Base-by-base conservation (phyloP, 1,139 yeast species). In the Kodamaea alishanica region DNA sequence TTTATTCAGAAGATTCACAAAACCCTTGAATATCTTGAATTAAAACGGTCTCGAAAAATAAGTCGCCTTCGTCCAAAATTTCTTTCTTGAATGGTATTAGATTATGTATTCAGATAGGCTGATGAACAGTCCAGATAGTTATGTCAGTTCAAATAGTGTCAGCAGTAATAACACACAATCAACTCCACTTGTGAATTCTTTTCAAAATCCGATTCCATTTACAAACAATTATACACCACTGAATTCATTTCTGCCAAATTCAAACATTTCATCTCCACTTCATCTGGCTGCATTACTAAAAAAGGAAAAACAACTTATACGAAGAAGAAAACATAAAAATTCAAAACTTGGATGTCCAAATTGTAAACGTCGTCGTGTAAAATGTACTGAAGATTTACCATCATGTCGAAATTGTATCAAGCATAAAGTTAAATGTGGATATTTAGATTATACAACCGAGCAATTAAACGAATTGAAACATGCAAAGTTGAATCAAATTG, bases 351-450 rank as follows among this genome's bases (percentile, higher is more conserved):
- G 76, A 1, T 70, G 76, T 45, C 68, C 73, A 26, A 70, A 66
- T 38, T 70, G 76, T 54, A 70, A 70, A 49, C 62, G 62, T 35
- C 57, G 76, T 43, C 44, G 75, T 37, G 73, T 70, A 40, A 70
- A 70, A 47, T 70, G 76, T 46, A 52, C 63, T 5, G 75, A 70
- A 42, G 68, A 68, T 41, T 52, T 68, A 28, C 76, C 76, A 1
- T 56, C 61, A 28, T 70, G 76, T 44, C 35, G 52, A 35, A 70
- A 70, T 47, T 70, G 76, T 53, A 50, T 67, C 32, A 68, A 68
- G 41, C 74, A 69, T 45, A 65, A 66, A 36, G 66, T 61, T 5
- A 56, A 57, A 39, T 70, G 75, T 54, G 73, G 69, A 1, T 70
- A 69, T 45, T 56, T 69, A 33, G 65, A 63, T 39, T 67, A 61